A percentile compares a stretch with the other conserved stretches of the same genome.
These are phyloP conservation scores for Neopestalotiopsis sp. DNA, from an alignment of 2,329 filamentous ascomycete genomes.

Conservation along the genomic window DNA sequence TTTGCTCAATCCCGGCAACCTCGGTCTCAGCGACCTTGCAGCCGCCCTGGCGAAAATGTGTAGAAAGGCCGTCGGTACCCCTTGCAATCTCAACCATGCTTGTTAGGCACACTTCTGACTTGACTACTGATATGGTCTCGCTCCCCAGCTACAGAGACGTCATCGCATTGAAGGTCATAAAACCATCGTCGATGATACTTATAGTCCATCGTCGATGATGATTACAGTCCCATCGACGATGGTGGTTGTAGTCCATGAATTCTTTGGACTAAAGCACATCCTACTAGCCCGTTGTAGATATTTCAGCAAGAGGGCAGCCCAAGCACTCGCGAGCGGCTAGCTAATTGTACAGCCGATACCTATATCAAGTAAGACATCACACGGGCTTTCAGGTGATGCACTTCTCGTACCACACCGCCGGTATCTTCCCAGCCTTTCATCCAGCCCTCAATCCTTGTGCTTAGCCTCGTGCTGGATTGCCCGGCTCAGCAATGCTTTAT, in stretches of 20 bases:
- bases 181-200: not conserved
- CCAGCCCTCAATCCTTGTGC: not conserved
- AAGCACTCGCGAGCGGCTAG: not conserved
- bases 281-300: not conserved
- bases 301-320: not conserved
- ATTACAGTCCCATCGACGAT: not conserved
- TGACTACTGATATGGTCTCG: not conserved
- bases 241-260: not conserved
- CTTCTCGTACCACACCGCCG: not conserved
- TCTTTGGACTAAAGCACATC: not conserved
- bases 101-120: not conserved
- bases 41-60: not conserved
- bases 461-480: not conserved
- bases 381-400: not conserved
- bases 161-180: not conserved
- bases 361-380: not conserved
- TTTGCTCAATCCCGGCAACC: not conserved
- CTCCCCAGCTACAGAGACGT: not conserved
- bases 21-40: slow-evolving; percentile 1
- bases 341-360: not conserved
- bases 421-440: not conserved
- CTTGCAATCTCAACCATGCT: not conserved
- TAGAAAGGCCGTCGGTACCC: not conserved
- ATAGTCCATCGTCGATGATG: not conserved
- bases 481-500: not conserved